Percentiles rank a stretch among this genome's conserved stretches.
phyloP scores from a whole-genome alignment of 2,329 filamentous ascomycete species.

The Colletotrichum tamarilloi region DNA sequence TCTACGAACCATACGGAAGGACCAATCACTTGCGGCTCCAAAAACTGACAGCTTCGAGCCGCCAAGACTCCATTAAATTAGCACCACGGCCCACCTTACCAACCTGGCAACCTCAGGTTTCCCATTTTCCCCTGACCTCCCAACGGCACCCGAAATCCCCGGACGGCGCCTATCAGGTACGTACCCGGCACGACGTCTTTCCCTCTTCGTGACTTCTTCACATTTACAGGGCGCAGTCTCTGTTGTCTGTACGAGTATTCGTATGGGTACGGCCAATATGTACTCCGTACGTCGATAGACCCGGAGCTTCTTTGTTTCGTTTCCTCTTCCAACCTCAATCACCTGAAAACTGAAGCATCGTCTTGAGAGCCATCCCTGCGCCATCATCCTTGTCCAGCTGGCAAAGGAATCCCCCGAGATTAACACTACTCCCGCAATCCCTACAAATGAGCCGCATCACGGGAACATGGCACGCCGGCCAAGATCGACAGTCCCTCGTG shows the following conservation, averaged over 20 bases:
- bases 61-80: constrained; percentile 33
- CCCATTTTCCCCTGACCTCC: neutral
- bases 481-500: neutral
- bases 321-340: neutral
- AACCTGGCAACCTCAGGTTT: neutral
- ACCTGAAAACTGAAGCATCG: neutral
- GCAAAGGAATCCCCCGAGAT: constrained; percentile 14
- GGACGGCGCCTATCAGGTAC: neutral
- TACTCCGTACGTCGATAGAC: neutral
- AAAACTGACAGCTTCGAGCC: neutral
- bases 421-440: neutral
- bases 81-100: neutral
- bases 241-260: neutral
- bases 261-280: neutral
- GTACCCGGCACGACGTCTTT: neutral
- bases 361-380: neutral
- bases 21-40: neutral
- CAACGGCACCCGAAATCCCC: neutral
- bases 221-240: neutral
- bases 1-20: neutral
- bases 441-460: neutral
- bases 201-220: neutral
- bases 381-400: constrained; percentile 20
- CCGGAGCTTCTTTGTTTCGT: neutral
- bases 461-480: neutral